These are phyloP conservation scores for Hymenoscyphus scutula DNA, from an alignment of 2,329 filamentous ascomycete species.

Conservation along the genomic window DNA sequence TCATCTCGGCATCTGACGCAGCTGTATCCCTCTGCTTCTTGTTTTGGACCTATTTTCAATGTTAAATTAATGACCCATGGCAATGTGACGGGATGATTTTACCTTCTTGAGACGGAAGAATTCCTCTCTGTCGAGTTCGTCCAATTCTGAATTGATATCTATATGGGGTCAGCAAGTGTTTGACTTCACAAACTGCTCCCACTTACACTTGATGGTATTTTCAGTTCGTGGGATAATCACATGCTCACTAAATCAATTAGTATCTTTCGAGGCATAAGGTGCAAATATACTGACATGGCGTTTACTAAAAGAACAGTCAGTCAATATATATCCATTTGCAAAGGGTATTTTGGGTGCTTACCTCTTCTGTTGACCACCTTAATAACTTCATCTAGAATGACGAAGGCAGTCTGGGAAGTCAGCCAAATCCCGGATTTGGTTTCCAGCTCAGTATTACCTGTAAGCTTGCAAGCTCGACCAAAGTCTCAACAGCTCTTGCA, in stretches of 20 bases:
- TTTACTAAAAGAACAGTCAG: slow-evolving; percentile 60
- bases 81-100: slow-evolving; percentile 7
- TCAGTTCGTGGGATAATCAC: slow-evolving; percentile 97
- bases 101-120: slow-evolving; percentile 96
- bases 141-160: slow-evolving; percentile 97
- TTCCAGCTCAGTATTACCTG: slow-evolving; percentile 52
- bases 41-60: slow-evolving; percentile 57
- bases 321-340: slow-evolving; percentile 25
- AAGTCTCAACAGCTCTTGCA: slow-evolving; percentile 87
- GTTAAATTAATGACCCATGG: background rate
- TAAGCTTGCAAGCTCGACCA: slow-evolving; percentile 91
- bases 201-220: slow-evolving; percentile 93
- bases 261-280: background rate
- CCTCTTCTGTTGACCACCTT: slow-evolving; percentile 97
- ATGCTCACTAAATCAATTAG: slow-evolving; percentile 59
- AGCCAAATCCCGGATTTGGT: slow-evolving; percentile 4
- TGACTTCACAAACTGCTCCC: too few relatives aligned
- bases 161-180: slow-evolving; percentile 28
- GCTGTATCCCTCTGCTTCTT: slow-evolving; percentile 80
- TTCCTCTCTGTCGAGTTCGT: slow-evolving; percentile 95
- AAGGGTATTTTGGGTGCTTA: slow-evolving; percentile 39
- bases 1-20: slow-evolving; percentile 70
- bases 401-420: slow-evolving; percentile 74
- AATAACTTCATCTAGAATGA: slow-evolving; percentile 97
- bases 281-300: slow-evolving; percentile 69